These are phyloP conservation scores for Cercospora sp. DNA, from an alignment of 2,329 filamentous ascomycete species.

Conservation along the genomic window DNA sequence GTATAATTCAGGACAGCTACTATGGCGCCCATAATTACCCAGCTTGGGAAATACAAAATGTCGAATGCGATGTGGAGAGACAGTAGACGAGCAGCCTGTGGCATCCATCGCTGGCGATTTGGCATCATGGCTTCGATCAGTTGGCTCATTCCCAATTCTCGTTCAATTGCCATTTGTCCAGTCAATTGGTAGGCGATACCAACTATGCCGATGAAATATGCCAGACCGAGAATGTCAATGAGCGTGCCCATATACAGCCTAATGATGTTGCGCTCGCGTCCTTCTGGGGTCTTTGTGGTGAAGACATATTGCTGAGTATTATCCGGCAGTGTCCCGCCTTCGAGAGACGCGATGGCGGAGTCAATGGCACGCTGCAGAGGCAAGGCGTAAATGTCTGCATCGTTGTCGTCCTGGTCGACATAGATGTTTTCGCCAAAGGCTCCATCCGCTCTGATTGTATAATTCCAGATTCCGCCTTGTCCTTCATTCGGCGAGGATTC, in stretches of 20 bases:
- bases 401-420: conserved; percentile 65
- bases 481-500: conserved; percentile 74
- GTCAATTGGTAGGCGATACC: conserved; percentile 85
- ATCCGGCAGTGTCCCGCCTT: conserved; percentile 45
- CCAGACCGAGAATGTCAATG: conserved; percentile 73
- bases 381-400: conserved; percentile 73
- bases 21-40: conserved; percentile 74
- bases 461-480: conserved; percentile 71
- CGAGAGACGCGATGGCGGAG: conserved; percentile 63
- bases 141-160: conserved; percentile 84
- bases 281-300: conserved; percentile 67
- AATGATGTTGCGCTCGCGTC: conserved; percentile 67
- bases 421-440: conserved; percentile 66
- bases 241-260: conserved; percentile 70
- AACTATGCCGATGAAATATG: conserved; percentile 76
- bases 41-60: conserved; percentile 75
- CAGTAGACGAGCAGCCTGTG: conserved; percentile 73
- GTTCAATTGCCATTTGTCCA: conserved; percentile 79
- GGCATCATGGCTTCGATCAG: conserved; percentile 91
- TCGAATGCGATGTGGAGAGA: conserved; percentile 80
- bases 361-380: conserved; percentile 81
- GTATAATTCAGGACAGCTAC: conserved; percentile 60
- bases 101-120: conserved; percentile 70
- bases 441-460: conserved; percentile 76
- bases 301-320: conserved; percentile 68